phyloP scores from a whole-genome alignment of 2,329 filamentous ascomycete species.

The Neopestalotiopsis sp. region DNA sequence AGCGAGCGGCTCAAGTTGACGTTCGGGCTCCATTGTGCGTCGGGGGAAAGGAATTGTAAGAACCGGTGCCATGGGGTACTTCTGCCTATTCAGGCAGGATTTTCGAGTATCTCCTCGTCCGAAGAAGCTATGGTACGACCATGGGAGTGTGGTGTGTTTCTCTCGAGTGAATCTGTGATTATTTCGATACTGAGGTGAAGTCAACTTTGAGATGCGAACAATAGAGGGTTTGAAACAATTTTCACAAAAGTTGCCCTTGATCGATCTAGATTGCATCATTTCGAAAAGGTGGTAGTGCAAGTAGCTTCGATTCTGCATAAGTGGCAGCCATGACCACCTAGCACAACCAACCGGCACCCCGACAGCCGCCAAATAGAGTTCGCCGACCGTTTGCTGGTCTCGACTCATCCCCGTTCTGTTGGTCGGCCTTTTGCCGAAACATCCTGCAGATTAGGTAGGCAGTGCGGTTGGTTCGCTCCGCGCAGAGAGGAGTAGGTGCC shows the following conservation, averaged over 20 bases:
- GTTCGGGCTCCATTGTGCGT: not conserved
- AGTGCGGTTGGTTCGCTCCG: not conserved
- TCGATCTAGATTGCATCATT: conserved; percentile 3
- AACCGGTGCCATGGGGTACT: not conserved
- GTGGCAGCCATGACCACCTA: not conserved
- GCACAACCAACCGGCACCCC: not conserved
- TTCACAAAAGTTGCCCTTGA: not conserved
- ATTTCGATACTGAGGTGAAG: not conserved
- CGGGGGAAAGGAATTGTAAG: not conserved
- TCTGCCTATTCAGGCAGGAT: not conserved
- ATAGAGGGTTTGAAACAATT: not conserved
- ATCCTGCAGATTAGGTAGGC: not conserved
- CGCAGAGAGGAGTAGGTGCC: not conserved
- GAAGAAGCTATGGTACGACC: not conserved
- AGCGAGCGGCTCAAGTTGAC: conserved; percentile 2
- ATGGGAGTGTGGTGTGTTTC: not conserved
- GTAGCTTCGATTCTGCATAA: not conserved
- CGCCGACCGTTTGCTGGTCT: not conserved
- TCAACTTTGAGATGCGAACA: not conserved
- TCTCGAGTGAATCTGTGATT: not conserved
- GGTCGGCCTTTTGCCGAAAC: not conserved
- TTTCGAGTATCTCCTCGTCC: not conserved
- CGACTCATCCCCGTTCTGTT: not conserved
- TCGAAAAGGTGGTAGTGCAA: not conserved
- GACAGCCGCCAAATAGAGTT: not conserved